These are phyloP conservation scores for Penicillium desertorum DNA, from an alignment of 495 filamentous ascomycete species.

Conservation along the genomic window DNA sequence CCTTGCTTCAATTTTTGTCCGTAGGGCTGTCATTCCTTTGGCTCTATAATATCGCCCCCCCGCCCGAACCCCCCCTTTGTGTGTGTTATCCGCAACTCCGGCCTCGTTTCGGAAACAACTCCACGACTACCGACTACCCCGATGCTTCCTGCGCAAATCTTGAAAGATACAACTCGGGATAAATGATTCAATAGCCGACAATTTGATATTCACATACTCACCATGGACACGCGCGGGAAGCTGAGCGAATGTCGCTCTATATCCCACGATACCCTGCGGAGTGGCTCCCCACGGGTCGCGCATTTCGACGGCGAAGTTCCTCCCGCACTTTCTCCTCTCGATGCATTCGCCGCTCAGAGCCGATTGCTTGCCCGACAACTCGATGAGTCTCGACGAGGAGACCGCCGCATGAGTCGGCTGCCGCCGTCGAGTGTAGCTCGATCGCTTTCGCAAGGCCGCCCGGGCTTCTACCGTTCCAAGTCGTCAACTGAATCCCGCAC, in stretches of 20 bases:
- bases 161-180: slow-evolving; percentile 20
- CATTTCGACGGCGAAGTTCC: slow-evolving; percentile 85
- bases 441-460: slow-evolving; percentile 65
- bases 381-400: slow-evolving; percentile 65
- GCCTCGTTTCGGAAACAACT: slow-evolving; percentile 3
- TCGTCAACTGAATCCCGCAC: slow-evolving; percentile 38
- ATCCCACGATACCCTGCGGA: slow-evolving; percentile 57
- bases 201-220: slow-evolving; percentile 4
- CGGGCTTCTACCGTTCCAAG: slow-evolving; percentile 68
- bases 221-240: slow-evolving; percentile 57
- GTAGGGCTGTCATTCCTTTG: slow-evolving; percentile 45
- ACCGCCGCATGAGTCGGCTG: slow-evolving; percentile 77
- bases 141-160: slow-evolving; percentile 15
- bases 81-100: slow-evolving; percentile 17
- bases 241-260: slow-evolving; percentile 63
- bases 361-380: slow-evolving; percentile 83
- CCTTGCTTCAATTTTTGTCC: slow-evolving; percentile 7
- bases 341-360: slow-evolving; percentile 89
- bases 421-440: slow-evolving; percentile 79
- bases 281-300: slow-evolving; percentile 63
- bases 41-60: slow-evolving; percentile 22
- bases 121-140: slow-evolving; percentile 2
- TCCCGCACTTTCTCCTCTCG: slow-evolving; percentile 87
- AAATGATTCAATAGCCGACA: slow-evolving; percentile 6
- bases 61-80: slow-evolving; percentile 16